Percentiles rank a stretch among this genome's conserved stretches.
Evolutionary conservation across 257 asterid species (phyloP).

Genomic region (Hygrophila difformis): DNA sequence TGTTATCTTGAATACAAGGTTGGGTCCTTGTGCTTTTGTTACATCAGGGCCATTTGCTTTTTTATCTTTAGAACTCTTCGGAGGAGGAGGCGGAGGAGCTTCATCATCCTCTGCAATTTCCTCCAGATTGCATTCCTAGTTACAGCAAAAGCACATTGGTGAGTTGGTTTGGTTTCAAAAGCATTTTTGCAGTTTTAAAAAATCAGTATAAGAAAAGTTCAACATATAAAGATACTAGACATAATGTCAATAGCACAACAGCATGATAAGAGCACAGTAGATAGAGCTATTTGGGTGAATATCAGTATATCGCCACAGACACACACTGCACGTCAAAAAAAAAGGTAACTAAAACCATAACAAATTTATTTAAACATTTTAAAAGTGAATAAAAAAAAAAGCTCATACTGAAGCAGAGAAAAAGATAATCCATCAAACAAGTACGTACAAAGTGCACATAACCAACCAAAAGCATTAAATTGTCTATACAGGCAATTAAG

Average conservation of each 20-base stretch:
- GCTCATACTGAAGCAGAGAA: neutral
- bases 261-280: neutral
- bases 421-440: slow-evolving; percentile 1
- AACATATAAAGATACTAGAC: slow-evolving; percentile 3
- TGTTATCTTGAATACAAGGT: slow-evolving; percentile 71
- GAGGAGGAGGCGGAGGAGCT: slow-evolving; percentile 69
- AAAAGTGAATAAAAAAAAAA: neutral
- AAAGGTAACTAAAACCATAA: no score
- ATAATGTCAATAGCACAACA: neutral
- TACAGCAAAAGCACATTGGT: slow-evolving; percentile 10
- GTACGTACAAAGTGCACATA: neutral
- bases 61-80: slow-evolving; percentile 89
- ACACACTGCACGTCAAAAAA: no score
- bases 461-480: neutral
- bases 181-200: neutral
- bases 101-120: slow-evolving; percentile 83
- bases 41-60: slow-evolving; percentile 83
- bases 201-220: slow-evolving; percentile 3
- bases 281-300: no score
- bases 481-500: neutral
- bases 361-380: no score
- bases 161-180: neutral
- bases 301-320: no score
- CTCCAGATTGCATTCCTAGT: slow-evolving; percentile 91
- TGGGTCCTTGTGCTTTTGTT: slow-evolving; percentile 60